These are phyloP conservation scores for Eleusine indica DNA, from an alignment of 176 grass and related monocot genomes.

Conservation along the genomic window DNA sequence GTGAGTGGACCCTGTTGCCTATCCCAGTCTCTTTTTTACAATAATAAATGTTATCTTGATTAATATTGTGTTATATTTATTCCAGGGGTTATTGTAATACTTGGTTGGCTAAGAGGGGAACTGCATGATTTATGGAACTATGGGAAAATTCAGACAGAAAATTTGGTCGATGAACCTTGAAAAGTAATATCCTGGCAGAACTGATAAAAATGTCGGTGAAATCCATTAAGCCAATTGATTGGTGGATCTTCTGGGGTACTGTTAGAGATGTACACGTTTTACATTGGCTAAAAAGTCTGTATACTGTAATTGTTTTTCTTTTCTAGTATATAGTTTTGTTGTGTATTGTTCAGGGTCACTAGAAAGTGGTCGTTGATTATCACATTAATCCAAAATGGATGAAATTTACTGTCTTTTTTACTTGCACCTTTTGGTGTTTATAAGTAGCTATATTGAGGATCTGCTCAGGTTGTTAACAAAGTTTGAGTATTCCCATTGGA, in stretches of 20 bases:
- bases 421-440: too few species aligned
- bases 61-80: background rate
- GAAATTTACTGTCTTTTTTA: too few species aligned
- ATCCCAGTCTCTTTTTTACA: background rate
- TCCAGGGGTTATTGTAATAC: conserved; percentile 71
- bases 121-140: conserved; percentile 86
- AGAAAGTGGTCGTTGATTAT: background rate
- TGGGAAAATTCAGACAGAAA: conserved; percentile 49
- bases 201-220: background rate
- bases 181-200: background rate
- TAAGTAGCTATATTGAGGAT: too few species aligned
- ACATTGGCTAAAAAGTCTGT: background rate
- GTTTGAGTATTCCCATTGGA: too few species aligned
- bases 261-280: background rate
- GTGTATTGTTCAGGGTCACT: background rate
- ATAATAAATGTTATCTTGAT: background rate
- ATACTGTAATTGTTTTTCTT: background rate
- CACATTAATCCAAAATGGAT: background rate
- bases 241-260: background rate
- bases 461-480: too few species aligned
- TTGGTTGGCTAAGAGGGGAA: conserved; percentile 88
- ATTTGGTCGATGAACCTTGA: conserved; percentile 50
- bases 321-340: background rate
- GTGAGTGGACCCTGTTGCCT: conserved; percentile 31
- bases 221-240: conserved; percentile 1